Evolutionary conservation across 768 basidiomycete genomes (phyloP).

Genomic region (Leccinum incarnatum): DNA sequence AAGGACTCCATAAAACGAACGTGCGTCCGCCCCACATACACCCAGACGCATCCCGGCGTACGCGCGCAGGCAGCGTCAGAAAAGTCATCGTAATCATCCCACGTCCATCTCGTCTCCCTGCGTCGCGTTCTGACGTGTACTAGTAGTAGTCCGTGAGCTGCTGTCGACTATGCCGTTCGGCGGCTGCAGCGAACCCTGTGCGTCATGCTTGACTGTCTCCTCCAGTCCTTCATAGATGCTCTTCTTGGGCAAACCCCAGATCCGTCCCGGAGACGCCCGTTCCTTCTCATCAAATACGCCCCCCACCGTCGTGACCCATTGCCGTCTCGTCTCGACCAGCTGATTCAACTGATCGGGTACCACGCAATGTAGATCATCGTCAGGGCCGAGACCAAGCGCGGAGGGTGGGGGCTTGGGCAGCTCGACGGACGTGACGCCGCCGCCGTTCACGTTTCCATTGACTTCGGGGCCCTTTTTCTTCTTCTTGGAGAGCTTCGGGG

Average conservation of each 20-base stretch:
- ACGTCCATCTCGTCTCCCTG: slow-evolving; percentile 67
- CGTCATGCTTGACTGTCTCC: slow-evolving; percentile 50
- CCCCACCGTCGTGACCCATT: slow-evolving; percentile 79
- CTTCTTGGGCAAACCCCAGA: slow-evolving; percentile 73
- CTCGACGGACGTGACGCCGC: slow-evolving; percentile 29
- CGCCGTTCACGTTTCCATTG: slow-evolving; percentile 33
- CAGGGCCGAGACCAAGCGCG: slow-evolving; percentile 64
- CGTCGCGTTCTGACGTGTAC: slow-evolving; percentile 41
- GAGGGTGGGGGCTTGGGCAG: slow-evolving; percentile 63
- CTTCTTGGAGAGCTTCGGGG: slow-evolving; percentile 65
- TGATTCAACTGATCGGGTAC: slow-evolving; percentile 68
- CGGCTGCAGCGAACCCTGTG: slow-evolving; percentile 24
- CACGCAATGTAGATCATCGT: slow-evolving; percentile 60
- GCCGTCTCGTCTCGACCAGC: slow-evolving; percentile 70
- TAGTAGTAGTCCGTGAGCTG: slow-evolving; percentile 29
- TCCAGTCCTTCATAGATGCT: slow-evolving; percentile 78
- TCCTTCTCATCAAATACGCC: slow-evolving; percentile 75
- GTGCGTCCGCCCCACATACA: neutral
- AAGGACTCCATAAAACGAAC: neutral
- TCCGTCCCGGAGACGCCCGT: slow-evolving; percentile 57
- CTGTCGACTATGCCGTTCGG: slow-evolving; percentile 13
- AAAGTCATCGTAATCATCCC: slow-evolving; percentile 39
- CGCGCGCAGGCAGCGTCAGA: neutral
- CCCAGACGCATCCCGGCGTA: neutral
- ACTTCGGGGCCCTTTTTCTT: slow-evolving; percentile 59